phyloP scores from a whole-genome alignment of 352 stramenopile species.

The Phytophthora citricola region DNA sequence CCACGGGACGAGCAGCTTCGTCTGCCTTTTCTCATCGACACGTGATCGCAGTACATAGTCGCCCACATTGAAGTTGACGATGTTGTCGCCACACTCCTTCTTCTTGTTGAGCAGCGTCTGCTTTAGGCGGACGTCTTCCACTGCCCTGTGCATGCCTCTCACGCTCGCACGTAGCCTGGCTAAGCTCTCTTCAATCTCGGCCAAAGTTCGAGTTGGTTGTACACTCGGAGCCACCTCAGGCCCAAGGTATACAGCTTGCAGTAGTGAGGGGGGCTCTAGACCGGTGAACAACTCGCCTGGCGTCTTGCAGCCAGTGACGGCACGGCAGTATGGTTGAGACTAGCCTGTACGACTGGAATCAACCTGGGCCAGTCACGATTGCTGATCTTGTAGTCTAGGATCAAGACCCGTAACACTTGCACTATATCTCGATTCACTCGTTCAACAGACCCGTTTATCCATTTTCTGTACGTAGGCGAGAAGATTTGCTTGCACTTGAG shows the following conservation, averaged over 20 bases:
- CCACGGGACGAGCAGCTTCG: slow-evolving; percentile 18
- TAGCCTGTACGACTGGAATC: slow-evolving; percentile 37
- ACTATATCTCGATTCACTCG: neutral
- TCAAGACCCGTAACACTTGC: slow-evolving; percentile 17
- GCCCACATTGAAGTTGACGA: slow-evolving; percentile 27
- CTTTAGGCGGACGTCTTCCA: slow-evolving; percentile 12
- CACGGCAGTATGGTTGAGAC: slow-evolving; percentile 32
- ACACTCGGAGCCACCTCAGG: neutral
- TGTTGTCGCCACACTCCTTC: slow-evolving; percentile 8
- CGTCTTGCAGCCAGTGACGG: slow-evolving; percentile 6
- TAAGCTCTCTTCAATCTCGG: slow-evolving; percentile 11
- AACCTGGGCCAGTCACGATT: slow-evolving; percentile 29
- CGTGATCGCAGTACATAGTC: slow-evolving; percentile 22
- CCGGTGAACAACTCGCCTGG: slow-evolving; percentile 34
- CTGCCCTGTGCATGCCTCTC: slow-evolving; percentile 21
- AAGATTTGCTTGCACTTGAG: slow-evolving; percentile 39
- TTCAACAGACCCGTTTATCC: slow-evolving; percentile 41
- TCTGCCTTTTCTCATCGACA: neutral
- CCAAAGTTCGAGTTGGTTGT: slow-evolving; percentile 5
- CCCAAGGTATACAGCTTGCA: slow-evolving; percentile 13
- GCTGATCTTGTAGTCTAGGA: slow-evolving; percentile 37
- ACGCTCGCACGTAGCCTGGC: slow-evolving; percentile 12
- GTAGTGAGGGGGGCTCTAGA: neutral
- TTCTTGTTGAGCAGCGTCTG: slow-evolving; percentile 28
- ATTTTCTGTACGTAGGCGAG: slow-evolving; percentile 36